Base-by-base conservation (phyloP, 108 stramenopile genomes). In the Bacterosira constricta region DNA sequence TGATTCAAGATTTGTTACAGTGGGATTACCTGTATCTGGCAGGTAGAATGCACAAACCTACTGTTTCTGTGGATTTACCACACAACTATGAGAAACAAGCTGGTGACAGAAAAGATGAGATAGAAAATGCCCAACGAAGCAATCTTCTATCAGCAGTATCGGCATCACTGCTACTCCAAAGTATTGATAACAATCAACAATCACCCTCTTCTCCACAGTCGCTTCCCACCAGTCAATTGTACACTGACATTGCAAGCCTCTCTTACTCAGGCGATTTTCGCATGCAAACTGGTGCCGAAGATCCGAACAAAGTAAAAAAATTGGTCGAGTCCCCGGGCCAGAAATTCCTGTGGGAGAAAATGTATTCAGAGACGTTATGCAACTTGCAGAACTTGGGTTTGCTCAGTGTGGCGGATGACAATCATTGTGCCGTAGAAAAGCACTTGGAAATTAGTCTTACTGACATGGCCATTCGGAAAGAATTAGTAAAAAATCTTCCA, bases 11-110 rank as follows among this genome's bases (percentile, higher is more conserved):
- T 73, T 82, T 95, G 63, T 64, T 23, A 6, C 6, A 81, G 34
- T 95, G 93, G 93, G 73, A 85, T 56, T 80, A 84, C 37, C 60
- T 95, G 36, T 95, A 95, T 72, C 30, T 90, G 36, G 89, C 93
- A 30, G 93, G 93, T 44, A 79, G 93, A 26, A 63, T 91, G 75
- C 93, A 95, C 60, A 95, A 91, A 79, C 93, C 93, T 1, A 90
- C 79, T 11, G 58, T 88, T 30, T n/a, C 76, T 8, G 57, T 90
- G 54, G 26, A 70, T 3, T 30, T 46, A 11, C 10, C 34, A 42
- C 26, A 1, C 10, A 37, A 34, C 4, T 17, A 37, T 36, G 34
- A 37, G 9, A 36, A 26, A 51, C 15, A 41, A 15, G 11, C 4
- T 18, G 27, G 20, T 9, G 49, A 3, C 6, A 21, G 21, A 41